A percentile compares a stretch with the other conserved stretches of the same genome.
Evolutionary conservation across 306 rosid genomes (phyloP).

Genomic region (Echinosophora koreensis): DNA sequence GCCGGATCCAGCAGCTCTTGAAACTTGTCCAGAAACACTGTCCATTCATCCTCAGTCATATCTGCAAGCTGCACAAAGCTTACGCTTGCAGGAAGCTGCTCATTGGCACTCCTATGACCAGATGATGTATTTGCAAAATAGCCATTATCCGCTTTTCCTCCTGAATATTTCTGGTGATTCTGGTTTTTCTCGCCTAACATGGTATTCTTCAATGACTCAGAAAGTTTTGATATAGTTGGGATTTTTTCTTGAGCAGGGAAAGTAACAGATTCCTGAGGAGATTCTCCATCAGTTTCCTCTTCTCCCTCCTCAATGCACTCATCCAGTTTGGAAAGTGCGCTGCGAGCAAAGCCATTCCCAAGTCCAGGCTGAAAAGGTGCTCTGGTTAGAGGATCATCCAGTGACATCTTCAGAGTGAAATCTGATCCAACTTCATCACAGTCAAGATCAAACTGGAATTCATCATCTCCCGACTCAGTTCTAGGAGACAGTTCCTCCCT

Average conservation of each 20-base stretch:
- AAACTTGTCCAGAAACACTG: conserved; percentile 77
- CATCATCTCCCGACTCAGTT: conserved; percentile 61
- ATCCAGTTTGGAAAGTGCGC: conserved; percentile 75
- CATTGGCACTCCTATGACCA: conserved; percentile 89
- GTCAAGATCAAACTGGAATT: conserved; percentile 76
- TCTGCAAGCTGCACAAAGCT: conserved; percentile 86
- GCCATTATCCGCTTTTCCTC: conserved; percentile 66
- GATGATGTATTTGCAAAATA: conserved; percentile 66
- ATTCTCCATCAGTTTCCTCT: conserved; percentile 64
- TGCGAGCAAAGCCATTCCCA: conserved; percentile 59
- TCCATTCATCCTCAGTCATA: conserved; percentile 85
- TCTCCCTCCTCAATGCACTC: conserved; percentile 88
- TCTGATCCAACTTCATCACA: conserved; percentile 64
- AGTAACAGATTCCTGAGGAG: conserved; percentile 46
- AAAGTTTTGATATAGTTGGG: conserved; percentile 61
- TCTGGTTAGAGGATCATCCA: conserved; percentile 55
- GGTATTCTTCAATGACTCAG: conserved; percentile 70
- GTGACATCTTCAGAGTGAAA: conserved; percentile 42
- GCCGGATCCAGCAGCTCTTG: conserved; percentile 82
- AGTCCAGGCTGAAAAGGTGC: conserved; percentile 57
- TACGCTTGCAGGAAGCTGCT: conserved; percentile 88
- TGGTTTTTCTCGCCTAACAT: conserved; percentile 66
- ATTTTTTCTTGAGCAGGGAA: conserved; percentile 46
- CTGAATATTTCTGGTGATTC: conserved; percentile 54
- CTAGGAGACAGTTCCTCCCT: conserved; percentile 72